Evolutionary conservation across 352 stramenopile species (phyloP).

Genomic region (Globisporangium irregulare): DNA sequence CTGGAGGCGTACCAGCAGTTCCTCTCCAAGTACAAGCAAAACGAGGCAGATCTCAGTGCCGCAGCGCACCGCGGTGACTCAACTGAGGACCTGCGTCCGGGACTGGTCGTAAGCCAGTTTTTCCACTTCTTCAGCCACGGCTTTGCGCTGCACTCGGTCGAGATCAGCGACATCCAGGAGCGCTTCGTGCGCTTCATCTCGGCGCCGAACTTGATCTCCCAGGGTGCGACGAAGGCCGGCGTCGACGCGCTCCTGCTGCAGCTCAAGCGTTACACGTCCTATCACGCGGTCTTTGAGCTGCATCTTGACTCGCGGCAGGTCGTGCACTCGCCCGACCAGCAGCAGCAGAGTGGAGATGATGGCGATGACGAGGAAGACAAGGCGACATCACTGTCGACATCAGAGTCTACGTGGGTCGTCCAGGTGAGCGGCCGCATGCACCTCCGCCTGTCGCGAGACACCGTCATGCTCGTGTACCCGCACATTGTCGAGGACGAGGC

Average conservation of each 20-base stretch:
- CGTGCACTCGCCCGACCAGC: slow-evolving; percentile 22
- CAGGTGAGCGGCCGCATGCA: slow-evolving; percentile 32
- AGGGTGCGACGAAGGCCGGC: slow-evolving; percentile 30
- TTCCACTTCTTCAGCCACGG: slow-evolving; percentile 47
- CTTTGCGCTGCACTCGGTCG: slow-evolving; percentile 63
- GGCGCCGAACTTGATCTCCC: slow-evolving; percentile 27
- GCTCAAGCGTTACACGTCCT: slow-evolving; percentile 70
- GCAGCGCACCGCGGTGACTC: no score
- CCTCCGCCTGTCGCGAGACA: slow-evolving; percentile 64
- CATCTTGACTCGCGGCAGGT: slow-evolving; percentile 18
- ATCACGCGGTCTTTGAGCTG: slow-evolving; percentile 55
- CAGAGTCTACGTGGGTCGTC: slow-evolving; percentile 27
- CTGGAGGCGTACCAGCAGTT: slow-evolving; percentile 54
- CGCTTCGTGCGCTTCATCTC: slow-evolving; percentile 52
- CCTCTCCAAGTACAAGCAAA: slow-evolving; percentile 22
- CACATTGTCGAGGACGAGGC: slow-evolving; percentile 53
- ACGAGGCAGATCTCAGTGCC: slow-evolving; percentile 5
- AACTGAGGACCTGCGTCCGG: slow-evolving; percentile 18
- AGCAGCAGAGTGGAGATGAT: background rate
- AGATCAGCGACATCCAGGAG: slow-evolving; percentile 54
- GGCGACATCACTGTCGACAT: background rate
- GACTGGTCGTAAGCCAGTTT: slow-evolving; percentile 51
- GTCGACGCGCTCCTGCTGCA: slow-evolving; percentile 58
- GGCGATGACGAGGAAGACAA: slow-evolving; percentile 9
- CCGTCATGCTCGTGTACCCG: slow-evolving; percentile 66